These are phyloP conservation scores for Fusarium cicatricum DNA, from an alignment of 2,329 filamentous ascomycete species.

Conservation along the genomic window DNA sequence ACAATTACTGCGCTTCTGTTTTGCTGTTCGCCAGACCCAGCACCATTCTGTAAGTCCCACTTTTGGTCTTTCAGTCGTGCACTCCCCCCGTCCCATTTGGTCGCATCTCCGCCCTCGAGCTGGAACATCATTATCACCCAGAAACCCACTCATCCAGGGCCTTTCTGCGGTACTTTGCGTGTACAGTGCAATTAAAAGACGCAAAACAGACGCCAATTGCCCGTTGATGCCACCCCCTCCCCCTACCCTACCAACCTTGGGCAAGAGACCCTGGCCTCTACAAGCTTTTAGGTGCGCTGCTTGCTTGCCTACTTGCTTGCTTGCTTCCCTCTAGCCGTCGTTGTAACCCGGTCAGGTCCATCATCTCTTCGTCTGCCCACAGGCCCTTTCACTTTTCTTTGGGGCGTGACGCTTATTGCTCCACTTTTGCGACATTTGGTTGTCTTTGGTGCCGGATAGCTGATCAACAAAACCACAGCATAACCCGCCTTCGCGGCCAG, in stretches of 20 bases:
- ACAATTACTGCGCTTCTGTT: slow-evolving; percentile 26
- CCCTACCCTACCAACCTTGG: neutral
- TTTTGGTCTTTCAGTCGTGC: neutral
- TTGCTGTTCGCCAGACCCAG: slow-evolving; percentile 21
- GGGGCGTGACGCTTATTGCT: slow-evolving; percentile 38
- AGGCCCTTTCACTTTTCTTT: slow-evolving; percentile 27
- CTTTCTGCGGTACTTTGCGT: slow-evolving; percentile 7
- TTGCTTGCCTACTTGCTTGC: neutral
- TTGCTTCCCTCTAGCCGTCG: neutral
- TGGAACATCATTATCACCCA: slow-evolving; percentile 29
- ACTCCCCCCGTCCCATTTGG: slow-evolving; percentile 13
- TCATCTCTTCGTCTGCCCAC: slow-evolving; percentile 17
- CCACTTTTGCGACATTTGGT: slow-evolving; percentile 41
- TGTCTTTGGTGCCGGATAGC: slow-evolving; percentile 36
- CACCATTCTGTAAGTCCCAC: slow-evolving; percentile 27
- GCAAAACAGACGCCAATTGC: slow-evolving; percentile 3
- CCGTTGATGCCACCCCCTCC: slow-evolving; percentile 15
- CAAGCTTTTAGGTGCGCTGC: neutral
- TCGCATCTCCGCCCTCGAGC: slow-evolving; percentile 2
- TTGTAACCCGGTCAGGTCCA: slow-evolving; percentile 19
- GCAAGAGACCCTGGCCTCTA: neutral
- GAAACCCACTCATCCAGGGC: slow-evolving; percentile 27
- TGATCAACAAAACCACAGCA: slow-evolving; percentile 45
- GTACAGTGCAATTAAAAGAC: slow-evolving; percentile 30
- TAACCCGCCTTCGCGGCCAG: slow-evolving; percentile 41